These are phyloP conservation scores for Rhodomyrtus psidioides DNA, from an alignment of 441 rosid species.

Conservation along the genomic window DNA sequence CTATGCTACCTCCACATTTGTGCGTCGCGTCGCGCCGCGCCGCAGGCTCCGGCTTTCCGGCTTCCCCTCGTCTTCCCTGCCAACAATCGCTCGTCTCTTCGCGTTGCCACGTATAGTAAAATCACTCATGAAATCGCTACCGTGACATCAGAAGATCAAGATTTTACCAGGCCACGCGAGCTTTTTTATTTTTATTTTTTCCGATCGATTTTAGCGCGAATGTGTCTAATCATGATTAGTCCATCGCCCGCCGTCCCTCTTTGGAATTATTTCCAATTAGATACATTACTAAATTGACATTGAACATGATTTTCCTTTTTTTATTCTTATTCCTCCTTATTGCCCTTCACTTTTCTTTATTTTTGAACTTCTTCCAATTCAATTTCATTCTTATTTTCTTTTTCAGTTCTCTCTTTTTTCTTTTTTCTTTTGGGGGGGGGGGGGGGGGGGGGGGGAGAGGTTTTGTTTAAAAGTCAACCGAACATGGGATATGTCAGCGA, in stretches of 20 bases:
- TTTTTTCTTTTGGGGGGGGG: too few species aligned
- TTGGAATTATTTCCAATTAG: not conserved
- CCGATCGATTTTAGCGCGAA: not conserved
- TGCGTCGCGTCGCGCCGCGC: accelerated
- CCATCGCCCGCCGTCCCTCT: not conserved
- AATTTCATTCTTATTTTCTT: not conserved
- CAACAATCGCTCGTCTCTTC: not conserved
- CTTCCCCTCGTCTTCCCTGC: not conserved
- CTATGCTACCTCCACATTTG: not conserved
- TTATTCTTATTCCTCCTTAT: not conserved
- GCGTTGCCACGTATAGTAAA: not conserved
- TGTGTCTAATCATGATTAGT: not conserved
- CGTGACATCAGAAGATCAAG: not conserved
- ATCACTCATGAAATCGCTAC: not conserved
- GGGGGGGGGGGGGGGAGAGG: too few species aligned
- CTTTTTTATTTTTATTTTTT: not conserved
- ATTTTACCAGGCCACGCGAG: not conserved
- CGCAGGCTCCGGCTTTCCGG: not conserved
- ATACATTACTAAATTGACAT: not conserved
- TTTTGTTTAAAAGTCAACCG: not conserved
- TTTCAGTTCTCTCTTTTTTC: not conserved
- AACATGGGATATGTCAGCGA: not conserved
- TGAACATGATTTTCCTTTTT: not conserved
- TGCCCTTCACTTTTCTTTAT: not conserved
- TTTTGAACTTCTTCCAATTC: not conserved